Conservation (phyloP, 441 rosid species). For the Jatropha podagrica region DNA sequence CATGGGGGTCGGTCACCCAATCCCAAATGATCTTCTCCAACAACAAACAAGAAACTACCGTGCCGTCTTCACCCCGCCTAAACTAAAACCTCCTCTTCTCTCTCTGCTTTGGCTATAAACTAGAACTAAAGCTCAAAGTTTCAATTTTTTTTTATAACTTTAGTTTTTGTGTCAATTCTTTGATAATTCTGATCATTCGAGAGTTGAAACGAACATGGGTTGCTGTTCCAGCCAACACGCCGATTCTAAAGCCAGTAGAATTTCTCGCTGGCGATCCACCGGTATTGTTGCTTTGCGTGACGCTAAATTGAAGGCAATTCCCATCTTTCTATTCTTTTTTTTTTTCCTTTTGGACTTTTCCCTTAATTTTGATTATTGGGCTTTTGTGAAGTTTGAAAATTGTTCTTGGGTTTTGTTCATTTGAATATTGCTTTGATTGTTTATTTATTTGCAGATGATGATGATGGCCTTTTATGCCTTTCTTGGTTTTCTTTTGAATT, state of each 20-base stretch:
- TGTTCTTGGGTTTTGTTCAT: slow-evolving; percentile 1
- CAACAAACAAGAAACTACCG: background rate
- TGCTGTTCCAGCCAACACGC: slow-evolving; percentile 69
- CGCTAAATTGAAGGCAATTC: slow-evolving; percentile 75
- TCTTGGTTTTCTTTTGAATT: background rate
- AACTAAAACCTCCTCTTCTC: background rate
- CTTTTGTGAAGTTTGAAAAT: background rate
- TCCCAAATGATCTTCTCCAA: background rate
- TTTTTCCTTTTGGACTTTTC: background rate
- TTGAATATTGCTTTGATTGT: background rate
- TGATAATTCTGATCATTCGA: background rate
- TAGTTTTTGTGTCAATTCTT: background rate
- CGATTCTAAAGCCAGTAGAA: slow-evolving; percentile 64
- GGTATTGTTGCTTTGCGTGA: slow-evolving; percentile 92
- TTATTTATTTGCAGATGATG: background rate
- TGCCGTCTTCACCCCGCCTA: background rate
- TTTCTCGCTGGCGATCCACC: slow-evolving; percentile 89
- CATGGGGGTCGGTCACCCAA: background rate
- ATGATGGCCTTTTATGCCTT: background rate
- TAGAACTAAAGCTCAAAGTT: background rate
- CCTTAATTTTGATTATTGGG: background rate
- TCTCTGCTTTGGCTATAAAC: background rate
- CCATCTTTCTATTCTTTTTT: background rate
- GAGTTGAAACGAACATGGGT: slow-evolving; percentile 50
- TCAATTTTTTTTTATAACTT: no score